phyloP scores from a whole-genome alignment of 2,329 filamentous ascomycete species.

The Fusarium verticillioides region DNA sequence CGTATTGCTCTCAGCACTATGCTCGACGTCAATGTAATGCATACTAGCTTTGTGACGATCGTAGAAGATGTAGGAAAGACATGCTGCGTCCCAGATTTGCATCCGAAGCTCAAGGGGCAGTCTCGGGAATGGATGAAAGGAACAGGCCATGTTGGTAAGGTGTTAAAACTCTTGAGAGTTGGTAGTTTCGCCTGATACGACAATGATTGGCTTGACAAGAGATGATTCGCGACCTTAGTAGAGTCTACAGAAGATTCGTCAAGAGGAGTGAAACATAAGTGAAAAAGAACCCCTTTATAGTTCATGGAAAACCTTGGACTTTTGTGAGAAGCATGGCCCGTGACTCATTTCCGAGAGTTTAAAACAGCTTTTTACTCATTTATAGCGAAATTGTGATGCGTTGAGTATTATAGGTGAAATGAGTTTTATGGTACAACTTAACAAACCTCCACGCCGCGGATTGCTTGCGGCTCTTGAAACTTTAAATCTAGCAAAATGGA shows the following conservation, averaged over 20 bases:
- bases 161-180: no score
- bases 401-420: accelerated
- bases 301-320: accelerated
- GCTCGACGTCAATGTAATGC: not conserved
- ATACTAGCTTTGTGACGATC: accelerated
- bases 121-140: not conserved
- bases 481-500: not conserved
- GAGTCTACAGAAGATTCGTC: not conserved
- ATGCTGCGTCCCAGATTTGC: not conserved
- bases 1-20: not conserved
- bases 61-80: accelerated
- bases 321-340: accelerated
- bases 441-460: not conserved
- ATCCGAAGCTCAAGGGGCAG: not conserved
- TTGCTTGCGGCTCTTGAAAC: not conserved
- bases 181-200: no score
- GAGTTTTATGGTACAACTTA: not conserved
- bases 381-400: not conserved
- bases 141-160: not conserved
- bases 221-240: not conserved
- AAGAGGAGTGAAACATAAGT: not conserved
- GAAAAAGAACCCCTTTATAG: not conserved
- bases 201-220: accelerated
- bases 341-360: not conserved
- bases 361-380: not conserved